Evolutionary conservation across 2,329 filamentous ascomycete species (phyloP).

Genomic region (Talaromyces sp.): DNA sequence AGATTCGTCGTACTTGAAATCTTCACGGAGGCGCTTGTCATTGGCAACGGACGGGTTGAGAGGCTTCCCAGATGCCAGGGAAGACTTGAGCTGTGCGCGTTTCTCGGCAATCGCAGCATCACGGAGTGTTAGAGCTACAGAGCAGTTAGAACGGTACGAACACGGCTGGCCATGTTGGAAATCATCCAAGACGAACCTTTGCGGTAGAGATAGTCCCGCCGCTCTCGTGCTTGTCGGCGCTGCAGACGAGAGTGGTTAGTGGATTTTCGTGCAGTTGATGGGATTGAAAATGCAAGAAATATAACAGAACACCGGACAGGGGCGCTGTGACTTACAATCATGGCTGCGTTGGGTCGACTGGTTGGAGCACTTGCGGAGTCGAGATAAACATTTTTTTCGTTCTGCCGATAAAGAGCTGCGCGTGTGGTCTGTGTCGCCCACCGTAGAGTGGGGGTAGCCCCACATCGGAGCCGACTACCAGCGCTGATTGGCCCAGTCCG

Average conservation of each 20-base stretch:
- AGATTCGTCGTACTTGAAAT: slow-evolving; percentile 92
- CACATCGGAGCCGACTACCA: slow-evolving; percentile 21
- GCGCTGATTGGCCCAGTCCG: slow-evolving; percentile 19
- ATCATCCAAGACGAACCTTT: slow-evolving; percentile 35
- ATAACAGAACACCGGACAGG: background rate
- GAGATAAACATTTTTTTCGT: slow-evolving; percentile 30
- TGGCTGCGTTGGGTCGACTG: background rate
- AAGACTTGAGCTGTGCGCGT: slow-evolving; percentile 76
- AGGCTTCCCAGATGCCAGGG: slow-evolving; percentile 83
- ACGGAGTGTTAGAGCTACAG: slow-evolving; percentile 66
- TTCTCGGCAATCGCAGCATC: slow-evolving; percentile 93
- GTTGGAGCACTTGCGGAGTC: background rate
- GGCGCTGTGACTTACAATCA: slow-evolving; percentile 9
- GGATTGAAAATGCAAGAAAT: background rate
- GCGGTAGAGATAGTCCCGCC: slow-evolving; percentile 85
- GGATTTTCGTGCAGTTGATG: background rate
- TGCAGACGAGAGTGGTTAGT: slow-evolving; percentile 18
- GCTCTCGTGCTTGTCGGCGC: slow-evolving; percentile 70
- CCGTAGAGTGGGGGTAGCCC: slow-evolving; percentile 20
- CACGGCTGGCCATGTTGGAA: background rate
- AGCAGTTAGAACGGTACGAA: background rate
- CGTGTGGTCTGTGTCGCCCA: background rate
- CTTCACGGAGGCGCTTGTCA: slow-evolving; percentile 74
- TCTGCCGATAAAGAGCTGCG: slow-evolving; percentile 20
- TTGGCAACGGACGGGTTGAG: slow-evolving; percentile 77